Conservation (phyloP, 805 yeast species). For the Starmera pachycereana region DNA sequence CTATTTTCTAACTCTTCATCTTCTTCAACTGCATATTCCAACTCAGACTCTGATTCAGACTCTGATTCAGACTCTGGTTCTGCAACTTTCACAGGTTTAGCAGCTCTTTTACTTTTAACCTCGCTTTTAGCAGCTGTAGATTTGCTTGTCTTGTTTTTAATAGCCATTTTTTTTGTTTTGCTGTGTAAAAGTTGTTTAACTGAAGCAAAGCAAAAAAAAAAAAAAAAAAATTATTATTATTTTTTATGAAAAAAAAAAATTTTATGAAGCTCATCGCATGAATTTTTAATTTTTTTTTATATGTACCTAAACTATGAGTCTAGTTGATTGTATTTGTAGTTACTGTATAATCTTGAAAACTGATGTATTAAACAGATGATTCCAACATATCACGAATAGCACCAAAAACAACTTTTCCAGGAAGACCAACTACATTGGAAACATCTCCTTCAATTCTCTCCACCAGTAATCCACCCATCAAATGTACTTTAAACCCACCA, state of each 20-base stretch:
- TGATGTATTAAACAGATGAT: too few species aligned
- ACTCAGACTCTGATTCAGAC: constrained; percentile 8
- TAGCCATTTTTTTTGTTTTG: neutral
- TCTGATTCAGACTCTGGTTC: constrained; percentile 20
- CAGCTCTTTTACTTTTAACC: neutral
- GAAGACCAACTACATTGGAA: constrained; percentile 82
- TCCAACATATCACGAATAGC: too few species aligned
- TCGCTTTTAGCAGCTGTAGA: constrained; percentile 5
- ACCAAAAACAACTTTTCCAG: constrained; percentile 20
- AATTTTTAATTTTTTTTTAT: too few species aligned
- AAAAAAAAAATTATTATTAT: neutral
- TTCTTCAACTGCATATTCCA: constrained; percentile 7
- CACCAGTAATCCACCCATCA: constrained; percentile 56
- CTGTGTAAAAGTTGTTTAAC: neutral
- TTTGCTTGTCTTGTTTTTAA: constrained; percentile 7
- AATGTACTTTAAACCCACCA: constrained; percentile 88
- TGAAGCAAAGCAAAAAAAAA: too few species aligned
- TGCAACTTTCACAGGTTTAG: constrained; percentile 6
- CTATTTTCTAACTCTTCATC: constrained; percentile 6
- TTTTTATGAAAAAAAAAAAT: constrained; percentile 1
- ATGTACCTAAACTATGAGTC: too few species aligned
- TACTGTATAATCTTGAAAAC: too few species aligned
- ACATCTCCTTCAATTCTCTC: constrained; percentile 65
- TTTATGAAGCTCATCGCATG: constrained; percentile 7
- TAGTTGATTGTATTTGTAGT: too few species aligned